Percentiles rank a stretch among this genome's conserved stretches.
Conservation (phyloP, 345 rosid genomes). For the Salix arbutifolia region DNA sequence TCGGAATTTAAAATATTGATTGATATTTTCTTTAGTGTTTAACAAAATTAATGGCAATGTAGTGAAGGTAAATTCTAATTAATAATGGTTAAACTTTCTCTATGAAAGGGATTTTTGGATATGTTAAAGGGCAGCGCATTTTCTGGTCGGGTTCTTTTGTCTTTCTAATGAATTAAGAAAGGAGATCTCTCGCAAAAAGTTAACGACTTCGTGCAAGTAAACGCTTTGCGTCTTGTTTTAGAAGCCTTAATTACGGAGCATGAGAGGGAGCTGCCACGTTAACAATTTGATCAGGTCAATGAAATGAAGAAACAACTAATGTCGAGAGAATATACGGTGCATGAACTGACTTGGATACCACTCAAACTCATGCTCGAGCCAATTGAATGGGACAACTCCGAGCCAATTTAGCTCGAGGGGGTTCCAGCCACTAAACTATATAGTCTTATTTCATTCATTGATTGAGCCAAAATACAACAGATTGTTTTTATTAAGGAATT, state of each 20-base stretch:
- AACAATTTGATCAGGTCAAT: background rate
- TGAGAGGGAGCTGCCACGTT: background rate
- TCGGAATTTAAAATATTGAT: background rate
- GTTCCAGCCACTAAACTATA: too few relatives aligned
- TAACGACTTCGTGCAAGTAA: conserved; percentile 13
- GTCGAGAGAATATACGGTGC: background rate
- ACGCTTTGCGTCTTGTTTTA: background rate
- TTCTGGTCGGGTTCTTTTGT: background rate
- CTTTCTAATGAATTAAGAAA: conserved; percentile 15
- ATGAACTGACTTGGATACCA: conserved; percentile 20
- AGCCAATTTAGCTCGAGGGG: background rate
- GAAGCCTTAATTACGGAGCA: background rate
- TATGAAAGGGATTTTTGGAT: background rate
- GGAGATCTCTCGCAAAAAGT: background rate
- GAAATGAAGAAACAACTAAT: background rate
- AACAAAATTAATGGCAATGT: too few relatives aligned
- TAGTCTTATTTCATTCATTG: background rate
- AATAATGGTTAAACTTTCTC: too few relatives aligned
- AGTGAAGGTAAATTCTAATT: too few relatives aligned
- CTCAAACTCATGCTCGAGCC: background rate
- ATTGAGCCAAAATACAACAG: background rate
- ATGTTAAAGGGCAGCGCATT: background rate
- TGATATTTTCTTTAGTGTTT: background rate
- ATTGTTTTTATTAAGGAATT: too few relatives aligned
- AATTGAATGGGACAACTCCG: too few relatives aligned